phyloP scores from a whole-genome alignment of 2,329 filamentous ascomycete genomes.

The Delphinella strobiligena region DNA sequence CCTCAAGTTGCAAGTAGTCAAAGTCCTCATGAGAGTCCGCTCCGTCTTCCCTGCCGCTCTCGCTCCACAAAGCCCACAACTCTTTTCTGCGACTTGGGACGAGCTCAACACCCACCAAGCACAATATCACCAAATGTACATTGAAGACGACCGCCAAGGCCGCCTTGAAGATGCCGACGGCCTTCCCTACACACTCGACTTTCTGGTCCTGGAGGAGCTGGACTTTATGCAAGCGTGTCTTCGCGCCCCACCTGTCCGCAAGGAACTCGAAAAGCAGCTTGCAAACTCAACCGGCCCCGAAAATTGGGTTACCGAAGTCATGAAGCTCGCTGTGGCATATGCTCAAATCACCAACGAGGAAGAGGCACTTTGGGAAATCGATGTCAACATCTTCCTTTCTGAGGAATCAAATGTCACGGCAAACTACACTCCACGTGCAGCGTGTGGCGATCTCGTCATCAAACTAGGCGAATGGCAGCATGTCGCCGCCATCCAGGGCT shows the following conservation, averaged over 20 bases:
- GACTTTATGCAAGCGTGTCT: constrained; percentile 91
- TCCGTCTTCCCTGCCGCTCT: constrained; percentile 71
- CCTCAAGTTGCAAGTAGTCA: constrained; percentile 87
- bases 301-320: constrained; percentile 76
- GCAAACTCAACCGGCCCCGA: constrained; percentile 49
- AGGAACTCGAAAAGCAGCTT: constrained; percentile 75
- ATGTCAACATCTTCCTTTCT: constrained; percentile 87
- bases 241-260: constrained; percentile 74
- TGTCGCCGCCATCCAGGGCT: constrained; percentile 60
- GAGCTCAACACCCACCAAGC: constrained; percentile 65
- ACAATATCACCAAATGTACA: constrained; percentile 72
- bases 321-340: constrained; percentile 75
- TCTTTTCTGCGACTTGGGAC: constrained; percentile 83
- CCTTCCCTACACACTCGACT: constrained; percentile 89
- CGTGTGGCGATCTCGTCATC: constrained; percentile 82
- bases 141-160: constrained; percentile 73
- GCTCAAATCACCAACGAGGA: constrained; percentile 86
- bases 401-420: constrained; percentile 91
- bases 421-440: constrained; percentile 90
- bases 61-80: constrained; percentile 64
- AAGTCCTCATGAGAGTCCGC: constrained; percentile 77
- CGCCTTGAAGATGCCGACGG: constrained; percentile 81
- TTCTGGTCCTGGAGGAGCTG: constrained; percentile 83
- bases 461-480: constrained; percentile 87
- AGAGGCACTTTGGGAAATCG: constrained; percentile 90